phyloP scores from a whole-genome alignment of 1,139 yeast genomes.

The Blastobotrys persicus region DNA sequence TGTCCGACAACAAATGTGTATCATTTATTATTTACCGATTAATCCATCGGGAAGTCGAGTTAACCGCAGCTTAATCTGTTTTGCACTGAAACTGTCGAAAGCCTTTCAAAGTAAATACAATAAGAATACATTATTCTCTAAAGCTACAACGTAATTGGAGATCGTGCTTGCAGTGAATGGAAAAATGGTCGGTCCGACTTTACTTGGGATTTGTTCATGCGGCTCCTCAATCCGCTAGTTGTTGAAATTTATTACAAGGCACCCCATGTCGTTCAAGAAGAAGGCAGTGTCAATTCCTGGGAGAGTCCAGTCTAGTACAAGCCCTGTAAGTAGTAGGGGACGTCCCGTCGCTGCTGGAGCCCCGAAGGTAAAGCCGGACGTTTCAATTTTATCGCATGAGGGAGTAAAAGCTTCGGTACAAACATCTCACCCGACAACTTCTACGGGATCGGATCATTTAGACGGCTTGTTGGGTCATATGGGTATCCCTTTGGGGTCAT shows the following conservation, averaged over 20 bases:
- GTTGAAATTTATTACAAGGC: not conserved
- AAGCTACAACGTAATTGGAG: too few species aligned
- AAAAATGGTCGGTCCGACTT: too few species aligned
- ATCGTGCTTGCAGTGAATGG: too few species aligned
- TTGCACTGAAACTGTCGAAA: too few species aligned
- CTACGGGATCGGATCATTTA: slow-evolving; percentile 74
- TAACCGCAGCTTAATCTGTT: too few species aligned
- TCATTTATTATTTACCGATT: too few species aligned
- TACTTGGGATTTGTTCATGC: not conserved
- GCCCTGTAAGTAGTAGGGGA: not conserved
- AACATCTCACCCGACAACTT: slow-evolving; percentile 70
- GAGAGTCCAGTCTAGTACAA: not conserved
- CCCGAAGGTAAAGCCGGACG: not conserved
- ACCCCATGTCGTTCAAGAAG: slow-evolving; percentile 27
- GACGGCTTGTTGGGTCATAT: slow-evolving; percentile 76
- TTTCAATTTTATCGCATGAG: slow-evolving; percentile 18
- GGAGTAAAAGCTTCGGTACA: slow-evolving; percentile 74
- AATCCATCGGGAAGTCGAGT: too few species aligned
- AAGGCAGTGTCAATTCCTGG: slow-evolving; percentile 23
- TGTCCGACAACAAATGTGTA: too few species aligned
- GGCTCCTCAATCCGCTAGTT: not conserved
- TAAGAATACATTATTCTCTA: too few species aligned
- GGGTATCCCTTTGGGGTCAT: slow-evolving; percentile 78
- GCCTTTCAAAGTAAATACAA: too few species aligned
- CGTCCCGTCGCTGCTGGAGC: slow-evolving; percentile 9